A percentile compares a stretch with the other conserved stretches of the same genome.
These are phyloP conservation scores for Fusarium oligoseptatum DNA, from an alignment of 2,329 filamentous ascomycete genomes.

Conservation along the genomic window DNA sequence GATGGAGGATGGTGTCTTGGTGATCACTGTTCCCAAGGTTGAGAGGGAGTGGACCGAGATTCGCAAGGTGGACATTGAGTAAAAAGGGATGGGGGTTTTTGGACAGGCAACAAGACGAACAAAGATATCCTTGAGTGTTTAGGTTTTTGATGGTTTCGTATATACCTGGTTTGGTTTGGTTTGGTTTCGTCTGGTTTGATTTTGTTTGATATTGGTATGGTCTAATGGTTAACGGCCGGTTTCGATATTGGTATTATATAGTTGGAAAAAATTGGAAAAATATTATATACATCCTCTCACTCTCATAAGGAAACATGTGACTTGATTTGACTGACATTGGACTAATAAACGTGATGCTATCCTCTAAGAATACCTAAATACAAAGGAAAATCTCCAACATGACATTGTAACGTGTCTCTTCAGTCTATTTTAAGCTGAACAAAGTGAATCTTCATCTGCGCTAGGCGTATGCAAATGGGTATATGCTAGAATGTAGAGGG, in stretches of 20 bases:
- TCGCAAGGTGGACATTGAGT: slow-evolving; percentile 70
- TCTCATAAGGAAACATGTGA: neutral
- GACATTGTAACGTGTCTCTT: slow-evolving; percentile 29
- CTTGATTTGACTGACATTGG: neutral
- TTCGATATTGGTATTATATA: slow-evolving; percentile 10
- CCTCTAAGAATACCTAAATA: neutral
- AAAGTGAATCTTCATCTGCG: slow-evolving; percentile 44
- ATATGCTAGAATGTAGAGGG: slow-evolving; percentile 52
- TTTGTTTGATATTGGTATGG: slow-evolving; percentile 2
- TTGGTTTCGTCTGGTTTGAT: neutral
- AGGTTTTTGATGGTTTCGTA: slow-evolving; percentile 24
- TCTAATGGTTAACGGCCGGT: neutral
- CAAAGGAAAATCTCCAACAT: neutral
- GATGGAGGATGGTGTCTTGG: slow-evolving; percentile 82
- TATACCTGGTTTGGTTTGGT: slow-evolving; percentile 8
- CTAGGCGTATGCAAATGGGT: slow-evolving; percentile 52
- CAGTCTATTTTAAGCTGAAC: slow-evolving; percentile 40
- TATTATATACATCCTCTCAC: neutral
- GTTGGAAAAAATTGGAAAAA: slow-evolving; percentile 11
- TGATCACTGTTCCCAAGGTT: slow-evolving; percentile 82
- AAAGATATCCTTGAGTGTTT: slow-evolving; percentile 9
- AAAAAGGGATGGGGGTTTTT: slow-evolving; percentile 24
- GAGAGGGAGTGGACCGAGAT: slow-evolving; percentile 76
- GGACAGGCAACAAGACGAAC: neutral
- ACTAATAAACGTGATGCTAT: slow-evolving; percentile 1